phyloP scores from a whole-genome alignment of 441 rosid species.

The Gossypium trilobum region DNA sequence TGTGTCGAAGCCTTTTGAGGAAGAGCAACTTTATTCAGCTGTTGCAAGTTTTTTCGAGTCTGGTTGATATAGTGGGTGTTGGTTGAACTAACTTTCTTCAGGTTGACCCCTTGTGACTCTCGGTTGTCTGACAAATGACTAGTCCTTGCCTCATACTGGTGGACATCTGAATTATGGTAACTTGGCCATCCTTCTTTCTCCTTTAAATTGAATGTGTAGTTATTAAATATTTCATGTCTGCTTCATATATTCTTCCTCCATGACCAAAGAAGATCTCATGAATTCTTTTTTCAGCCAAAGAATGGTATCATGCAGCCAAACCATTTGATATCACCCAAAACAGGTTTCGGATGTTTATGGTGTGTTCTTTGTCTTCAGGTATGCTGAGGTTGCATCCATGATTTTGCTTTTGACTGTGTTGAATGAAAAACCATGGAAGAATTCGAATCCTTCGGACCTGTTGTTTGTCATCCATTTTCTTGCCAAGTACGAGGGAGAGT shows the following conservation, averaged over 20 bases:
- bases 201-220: not conserved
- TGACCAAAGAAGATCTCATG: not conserved
- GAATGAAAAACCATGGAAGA: constrained; percentile 15
- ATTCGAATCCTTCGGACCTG: constrained; percentile 5
- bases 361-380: constrained; percentile 22
- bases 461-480: constrained; percentile 5
- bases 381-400: constrained; percentile 13
- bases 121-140: constrained; percentile 16
- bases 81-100: constrained; percentile 14
- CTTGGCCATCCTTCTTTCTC: not conserved
- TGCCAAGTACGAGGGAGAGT: not conserved
- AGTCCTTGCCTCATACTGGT: constrained; percentile 10
- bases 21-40: constrained; percentile 69
- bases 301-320: not conserved
- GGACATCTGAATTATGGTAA: constrained; percentile 9
- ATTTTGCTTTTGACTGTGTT: not conserved
- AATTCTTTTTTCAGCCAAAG: too few relatives aligned
- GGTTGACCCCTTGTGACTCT: constrained; percentile 17
- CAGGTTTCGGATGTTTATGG: not conserved
- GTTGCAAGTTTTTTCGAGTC: constrained; percentile 64
- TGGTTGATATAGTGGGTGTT: constrained; percentile 22
- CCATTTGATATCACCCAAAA: not conserved
- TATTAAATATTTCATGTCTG: not conserved
- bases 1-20: constrained; percentile 84
- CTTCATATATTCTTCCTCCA: not conserved